Conservation (phyloP, 768 basidiomycete species). For the Boletus fagicola region DNA sequence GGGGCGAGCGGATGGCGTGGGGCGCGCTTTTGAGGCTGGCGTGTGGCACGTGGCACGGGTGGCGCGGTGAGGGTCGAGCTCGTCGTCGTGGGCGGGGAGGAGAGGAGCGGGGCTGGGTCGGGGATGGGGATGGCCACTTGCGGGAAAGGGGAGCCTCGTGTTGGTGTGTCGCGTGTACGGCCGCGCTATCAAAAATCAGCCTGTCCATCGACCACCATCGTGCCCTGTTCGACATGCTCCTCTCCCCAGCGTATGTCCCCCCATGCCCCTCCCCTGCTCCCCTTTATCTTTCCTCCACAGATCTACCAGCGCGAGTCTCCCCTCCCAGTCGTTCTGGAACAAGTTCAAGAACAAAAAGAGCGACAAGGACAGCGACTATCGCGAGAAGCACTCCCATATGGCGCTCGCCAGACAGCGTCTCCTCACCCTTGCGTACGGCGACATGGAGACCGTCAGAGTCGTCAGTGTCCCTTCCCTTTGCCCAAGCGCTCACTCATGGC, state of each 20-base stretch:
- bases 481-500: conserved; percentile 2
- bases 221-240: conserved; percentile 54
- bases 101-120: background rate
- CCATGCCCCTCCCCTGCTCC: conserved; percentile 21
- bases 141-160: conserved; percentile 48
- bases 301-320: conserved; percentile 62
- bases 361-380: conserved; percentile 61
- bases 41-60: conserved; percentile 5
- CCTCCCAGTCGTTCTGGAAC: conserved; percentile 50
- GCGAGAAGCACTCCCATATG: conserved; percentile 56
- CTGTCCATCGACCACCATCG: conserved; percentile 25
- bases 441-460: conserved; percentile 84
- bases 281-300: conserved; percentile 46
- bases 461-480: conserved; percentile 29
- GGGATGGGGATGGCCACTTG: background rate
- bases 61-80: background rate
- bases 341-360: conserved; percentile 67
- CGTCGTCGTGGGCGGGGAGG: conserved; percentile 5
- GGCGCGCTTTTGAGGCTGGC: background rate
- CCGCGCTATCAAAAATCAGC: conserved; percentile 25
- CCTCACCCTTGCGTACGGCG: conserved; percentile 77
- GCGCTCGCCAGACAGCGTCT: conserved; percentile 71
- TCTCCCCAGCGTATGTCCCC: conserved; percentile 71
- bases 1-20: background rate
- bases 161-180: conserved; percentile 37